Conservation (phyloP, 1,284 basidiomycete genomes). For the Ceratobasidium papillatum region DNA sequence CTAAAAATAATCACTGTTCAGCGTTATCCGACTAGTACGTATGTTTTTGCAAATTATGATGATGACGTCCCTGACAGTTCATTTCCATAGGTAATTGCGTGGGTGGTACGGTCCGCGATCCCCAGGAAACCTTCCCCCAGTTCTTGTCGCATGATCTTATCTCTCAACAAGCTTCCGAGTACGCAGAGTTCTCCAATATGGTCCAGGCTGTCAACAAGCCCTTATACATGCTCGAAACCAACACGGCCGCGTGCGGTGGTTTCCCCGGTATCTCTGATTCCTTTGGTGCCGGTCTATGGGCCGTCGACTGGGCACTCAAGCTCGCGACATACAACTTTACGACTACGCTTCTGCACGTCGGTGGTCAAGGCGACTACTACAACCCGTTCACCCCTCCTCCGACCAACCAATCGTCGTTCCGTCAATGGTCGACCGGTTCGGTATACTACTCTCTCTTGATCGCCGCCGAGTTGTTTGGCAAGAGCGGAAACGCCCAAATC, state of each 20-base stretch:
- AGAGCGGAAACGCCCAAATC: slow-evolving; percentile 50
- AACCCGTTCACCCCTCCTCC: slow-evolving; percentile 60
- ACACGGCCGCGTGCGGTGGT: slow-evolving; percentile 58
- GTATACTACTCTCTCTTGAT: slow-evolving; percentile 53
- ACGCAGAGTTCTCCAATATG: slow-evolving; percentile 28
- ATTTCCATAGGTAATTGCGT: slow-evolving; percentile 35
- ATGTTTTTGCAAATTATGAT: not conserved
- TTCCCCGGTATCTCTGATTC: slow-evolving; percentile 59
- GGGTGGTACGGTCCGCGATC: slow-evolving; percentile 21
- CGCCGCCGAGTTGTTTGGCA: slow-evolving; percentile 53
- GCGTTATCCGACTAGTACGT: slow-evolving; percentile 43
- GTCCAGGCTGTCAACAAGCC: slow-evolving; percentile 50
- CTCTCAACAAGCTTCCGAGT: slow-evolving; percentile 31
- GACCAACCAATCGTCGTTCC: slow-evolving; percentile 39
- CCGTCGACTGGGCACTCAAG: slow-evolving; percentile 67
- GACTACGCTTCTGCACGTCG: slow-evolving; percentile 49
- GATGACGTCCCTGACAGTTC: not conserved
- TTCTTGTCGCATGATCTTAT: slow-evolving; percentile 35
- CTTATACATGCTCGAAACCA: slow-evolving; percentile 58
- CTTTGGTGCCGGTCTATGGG: slow-evolving; percentile 79
- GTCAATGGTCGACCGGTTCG: slow-evolving; percentile 53
- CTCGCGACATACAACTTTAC: slow-evolving; percentile 69
- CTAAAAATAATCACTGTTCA: slow-evolving; percentile 40
- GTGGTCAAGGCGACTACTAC: slow-evolving; percentile 47
- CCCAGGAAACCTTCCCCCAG: slow-evolving; percentile 35